Conservation (phyloP, 352 stramenopile genomes). For the Aphanomyces cochlioides region DNA sequence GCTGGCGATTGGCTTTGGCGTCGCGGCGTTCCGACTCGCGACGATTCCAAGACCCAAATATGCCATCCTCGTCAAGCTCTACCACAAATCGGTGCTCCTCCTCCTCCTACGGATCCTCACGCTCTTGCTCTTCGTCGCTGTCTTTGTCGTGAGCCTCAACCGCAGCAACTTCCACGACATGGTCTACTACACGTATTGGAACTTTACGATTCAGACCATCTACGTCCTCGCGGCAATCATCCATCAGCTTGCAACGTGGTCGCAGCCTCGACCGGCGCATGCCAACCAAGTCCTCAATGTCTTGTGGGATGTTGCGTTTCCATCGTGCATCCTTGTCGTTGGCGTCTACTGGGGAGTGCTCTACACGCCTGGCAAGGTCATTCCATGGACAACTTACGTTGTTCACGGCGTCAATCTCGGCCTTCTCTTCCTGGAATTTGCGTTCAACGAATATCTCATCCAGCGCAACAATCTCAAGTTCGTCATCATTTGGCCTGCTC, state of each 20-base stretch:
- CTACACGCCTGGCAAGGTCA: background rate
- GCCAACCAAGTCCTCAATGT: conserved; percentile 6
- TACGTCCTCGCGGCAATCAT: conserved; percentile 12
- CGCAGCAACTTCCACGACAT: background rate
- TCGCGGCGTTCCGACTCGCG: background rate
- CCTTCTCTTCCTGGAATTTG: conserved; percentile 21
- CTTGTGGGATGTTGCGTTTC: conserved; percentile 10
- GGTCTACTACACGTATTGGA: conserved; percentile 28
- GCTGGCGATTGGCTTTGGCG: conserved; percentile 4
- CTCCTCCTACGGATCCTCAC: background rate
- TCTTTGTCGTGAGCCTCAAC: conserved; percentile 9
- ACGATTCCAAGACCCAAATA: background rate
- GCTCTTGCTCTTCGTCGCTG: conserved; percentile 5
- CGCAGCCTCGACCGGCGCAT: background rate
- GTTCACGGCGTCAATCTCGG: conserved; percentile 13
- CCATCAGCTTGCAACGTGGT: background rate
- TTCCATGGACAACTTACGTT: conserved; percentile 19
- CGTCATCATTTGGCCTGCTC: conserved; percentile 8
- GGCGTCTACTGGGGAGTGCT: conserved; percentile 25
- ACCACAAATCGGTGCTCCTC: background rate
- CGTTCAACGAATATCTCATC: conserved; percentile 21
- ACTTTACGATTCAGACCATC: conserved; percentile 24
- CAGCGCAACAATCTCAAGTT: conserved; percentile 13
- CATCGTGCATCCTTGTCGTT: conserved; percentile 1
- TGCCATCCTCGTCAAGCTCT: background rate